Evolutionary conservation across 768 basidiomycete genomes (phyloP).

Genomic region (Asterophora lycoperdoides): DNA sequence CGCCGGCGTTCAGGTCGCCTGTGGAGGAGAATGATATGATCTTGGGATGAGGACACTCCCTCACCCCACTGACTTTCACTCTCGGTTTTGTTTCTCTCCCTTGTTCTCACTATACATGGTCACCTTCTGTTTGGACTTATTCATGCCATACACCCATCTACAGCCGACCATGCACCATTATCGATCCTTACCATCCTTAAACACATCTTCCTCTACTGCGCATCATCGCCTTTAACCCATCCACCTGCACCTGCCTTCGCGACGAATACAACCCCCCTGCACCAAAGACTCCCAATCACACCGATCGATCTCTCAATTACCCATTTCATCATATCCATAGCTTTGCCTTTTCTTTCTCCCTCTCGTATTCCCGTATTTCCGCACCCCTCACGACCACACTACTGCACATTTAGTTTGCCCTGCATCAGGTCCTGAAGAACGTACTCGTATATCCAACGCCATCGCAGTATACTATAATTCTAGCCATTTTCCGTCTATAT

Average conservation of each 20-base stretch:
- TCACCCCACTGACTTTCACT: not conserved
- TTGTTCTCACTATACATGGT: not conserved
- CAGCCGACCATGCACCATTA: not conserved
- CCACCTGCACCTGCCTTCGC: too few relatives aligned
- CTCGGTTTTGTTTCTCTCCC: not conserved
- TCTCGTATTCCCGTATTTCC: not conserved
- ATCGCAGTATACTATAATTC: constrained; percentile 6
- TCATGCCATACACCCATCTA: not conserved
- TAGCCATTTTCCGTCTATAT: not conserved
- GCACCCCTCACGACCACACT: not conserved
- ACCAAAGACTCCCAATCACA: too few relatives aligned
- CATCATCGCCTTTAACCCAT: too few relatives aligned
- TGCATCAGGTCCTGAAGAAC: not conserved
- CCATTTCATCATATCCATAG: too few relatives aligned
- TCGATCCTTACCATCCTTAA: not conserved
- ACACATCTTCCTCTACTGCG: not conserved
- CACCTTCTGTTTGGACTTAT: not conserved
- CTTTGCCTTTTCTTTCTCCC: not conserved
- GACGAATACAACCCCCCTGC: too few relatives aligned
- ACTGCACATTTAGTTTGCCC: not conserved
- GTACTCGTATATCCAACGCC: constrained; percentile 1
- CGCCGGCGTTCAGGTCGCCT: constrained; percentile 2
- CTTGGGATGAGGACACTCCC: constrained; percentile 8
- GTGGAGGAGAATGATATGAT: constrained; percentile 18
- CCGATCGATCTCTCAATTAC: too few relatives aligned